Evolutionary conservation across 2,329 filamentous ascomycete species (phyloP).

Genomic region (Rhynchosporium secalis): DNA sequence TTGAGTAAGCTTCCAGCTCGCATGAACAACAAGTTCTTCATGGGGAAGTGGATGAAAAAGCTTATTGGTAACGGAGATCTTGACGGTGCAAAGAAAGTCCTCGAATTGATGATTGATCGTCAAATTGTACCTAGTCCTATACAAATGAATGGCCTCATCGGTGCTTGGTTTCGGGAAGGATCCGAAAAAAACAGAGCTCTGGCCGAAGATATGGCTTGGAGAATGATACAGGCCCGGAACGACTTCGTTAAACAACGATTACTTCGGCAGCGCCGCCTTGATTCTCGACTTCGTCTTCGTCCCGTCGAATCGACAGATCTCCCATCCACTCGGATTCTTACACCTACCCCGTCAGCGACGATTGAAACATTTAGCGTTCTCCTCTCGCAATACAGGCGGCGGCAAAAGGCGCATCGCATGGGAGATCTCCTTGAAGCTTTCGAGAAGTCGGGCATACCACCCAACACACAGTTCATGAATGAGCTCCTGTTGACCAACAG

Average conservation of each 20-base stretch:
- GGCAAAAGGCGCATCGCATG: constrained; percentile 58
- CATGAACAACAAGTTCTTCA: constrained; percentile 75
- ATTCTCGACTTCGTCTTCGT: constrained; percentile 2
- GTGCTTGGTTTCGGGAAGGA: constrained; percentile 70
- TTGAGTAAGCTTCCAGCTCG: constrained; percentile 52
- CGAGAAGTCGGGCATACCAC: constrained; percentile 60
- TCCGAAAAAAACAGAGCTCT: constrained; percentile 54
- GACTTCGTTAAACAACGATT: constrained; percentile 55
- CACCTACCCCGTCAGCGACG: constrained; percentile 59
- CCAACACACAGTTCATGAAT: constrained; percentile 77
- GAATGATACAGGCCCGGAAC: constrained; percentile 71
- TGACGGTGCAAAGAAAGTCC: constrained; percentile 69
- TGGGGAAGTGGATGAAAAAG: constrained; percentile 85
- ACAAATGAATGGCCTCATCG: constrained; percentile 80
- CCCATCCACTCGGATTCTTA: constrained; percentile 39
- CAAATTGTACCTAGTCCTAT: constrained; percentile 68
- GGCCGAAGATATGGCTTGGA: constrained; percentile 71
- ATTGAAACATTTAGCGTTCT: constrained; percentile 78
- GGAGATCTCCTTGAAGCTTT: constrained; percentile 63
- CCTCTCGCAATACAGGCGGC: constrained; percentile 68
- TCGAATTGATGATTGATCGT: constrained; percentile 72
- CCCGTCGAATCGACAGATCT: constrained; percentile 21
- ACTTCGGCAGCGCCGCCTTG: neutral
- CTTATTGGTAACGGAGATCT: constrained; percentile 72
- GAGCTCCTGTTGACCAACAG: constrained; percentile 60